Conservation (phyloP, 192 early-diverging fungal genomes). For the Rhizophagus clarus region DNA sequence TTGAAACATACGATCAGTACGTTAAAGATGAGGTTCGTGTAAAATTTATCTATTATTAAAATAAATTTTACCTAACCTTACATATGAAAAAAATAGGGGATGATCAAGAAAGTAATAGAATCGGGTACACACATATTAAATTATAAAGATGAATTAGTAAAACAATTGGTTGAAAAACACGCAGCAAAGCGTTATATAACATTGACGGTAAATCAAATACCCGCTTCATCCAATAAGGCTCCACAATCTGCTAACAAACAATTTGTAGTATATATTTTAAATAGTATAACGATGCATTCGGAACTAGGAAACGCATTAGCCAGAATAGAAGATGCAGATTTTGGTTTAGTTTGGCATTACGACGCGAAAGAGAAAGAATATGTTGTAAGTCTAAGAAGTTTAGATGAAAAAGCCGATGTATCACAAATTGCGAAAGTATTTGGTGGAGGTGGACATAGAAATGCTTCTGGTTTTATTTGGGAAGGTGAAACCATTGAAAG, state of each 20-base stretch:
- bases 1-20: neutral
- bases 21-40: constrained; percentile 16
- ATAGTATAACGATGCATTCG: neutral
- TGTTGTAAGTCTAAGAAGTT: constrained; percentile 13
- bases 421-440: constrained; percentile 18
- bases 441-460: constrained; percentile 19
- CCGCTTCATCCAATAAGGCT: too few relatives aligned
- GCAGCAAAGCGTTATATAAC: neutral
- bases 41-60: neutral
- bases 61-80: neutral
- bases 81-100: neutral
- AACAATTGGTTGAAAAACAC: neutral
- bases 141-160: neutral
- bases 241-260: neutral
- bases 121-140: neutral
- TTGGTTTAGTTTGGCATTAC: constrained; percentile 5
- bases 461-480: constrained; percentile 21
- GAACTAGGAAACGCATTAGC: constrained; percentile 8
- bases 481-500: neutral
- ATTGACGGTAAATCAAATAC: neutral
- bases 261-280: neutral
- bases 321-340: neutral
- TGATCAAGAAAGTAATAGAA: constrained; percentile 1
- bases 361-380: neutral
- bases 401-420: constrained; percentile 19